phyloP scores from a whole-genome alignment of 495 filamentous ascomycete species.

The Saxophila tyrrhenica region DNA sequence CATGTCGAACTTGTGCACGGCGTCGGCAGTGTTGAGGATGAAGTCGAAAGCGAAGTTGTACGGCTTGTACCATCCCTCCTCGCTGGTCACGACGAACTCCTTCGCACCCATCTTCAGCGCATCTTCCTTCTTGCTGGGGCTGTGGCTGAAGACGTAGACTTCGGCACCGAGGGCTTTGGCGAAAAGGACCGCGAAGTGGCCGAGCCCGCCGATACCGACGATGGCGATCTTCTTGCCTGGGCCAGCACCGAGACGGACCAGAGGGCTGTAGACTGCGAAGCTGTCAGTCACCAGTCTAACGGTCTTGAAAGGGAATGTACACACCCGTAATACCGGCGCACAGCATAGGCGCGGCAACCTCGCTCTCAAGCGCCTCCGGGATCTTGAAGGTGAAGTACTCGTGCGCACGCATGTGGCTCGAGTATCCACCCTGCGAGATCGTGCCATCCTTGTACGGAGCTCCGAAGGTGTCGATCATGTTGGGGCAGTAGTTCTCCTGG shows the following conservation, averaged over 20 bases:
- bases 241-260: constrained; percentile 58
- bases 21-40: constrained; percentile 62
- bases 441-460: constrained; percentile 46
- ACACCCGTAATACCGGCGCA: constrained; percentile 60
- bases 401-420: constrained; percentile 60
- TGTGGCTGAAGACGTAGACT: constrained; percentile 35
- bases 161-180: constrained; percentile 35
- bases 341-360: constrained; percentile 74
- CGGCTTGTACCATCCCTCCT: constrained; percentile 32
- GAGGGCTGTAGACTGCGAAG: constrained; percentile 54
- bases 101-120: constrained; percentile 33
- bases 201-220: constrained; percentile 28
- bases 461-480: constrained; percentile 55
- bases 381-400: constrained; percentile 72
- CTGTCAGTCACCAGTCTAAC: background rate
- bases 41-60: constrained; percentile 57
- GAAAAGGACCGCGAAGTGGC: constrained; percentile 34
- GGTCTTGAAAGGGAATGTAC: background rate
- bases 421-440: constrained; percentile 53
- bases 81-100: constrained; percentile 30
- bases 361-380: constrained; percentile 61
- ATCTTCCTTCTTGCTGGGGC: constrained; percentile 32
- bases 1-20: constrained; percentile 57
- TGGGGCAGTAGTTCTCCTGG: constrained; percentile 71
- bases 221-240: constrained; percentile 66